Evolutionary conservation across 164 flowering plant genomes (phyloP).

Genomic region (Nymphaea thermarum): DNA sequence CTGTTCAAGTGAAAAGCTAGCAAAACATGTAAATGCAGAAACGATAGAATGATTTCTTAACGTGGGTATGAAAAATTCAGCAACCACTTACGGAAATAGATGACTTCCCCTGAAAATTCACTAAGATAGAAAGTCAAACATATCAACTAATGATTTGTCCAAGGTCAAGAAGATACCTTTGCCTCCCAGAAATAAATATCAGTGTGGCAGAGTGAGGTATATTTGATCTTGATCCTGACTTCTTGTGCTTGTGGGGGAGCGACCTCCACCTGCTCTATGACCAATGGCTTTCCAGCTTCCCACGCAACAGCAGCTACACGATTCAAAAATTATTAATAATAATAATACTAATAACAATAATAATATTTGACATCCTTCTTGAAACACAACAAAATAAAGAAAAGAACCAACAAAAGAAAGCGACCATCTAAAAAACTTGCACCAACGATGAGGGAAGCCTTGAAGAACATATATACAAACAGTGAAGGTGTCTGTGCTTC

Average conservation of each 20-base stretch:
- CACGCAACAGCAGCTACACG: slow-evolving; percentile 58
- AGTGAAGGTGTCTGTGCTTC: no score
- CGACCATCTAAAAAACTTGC: background rate
- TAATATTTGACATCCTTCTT: background rate
- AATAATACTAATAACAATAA: no score
- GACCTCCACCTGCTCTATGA: slow-evolving; percentile 61
- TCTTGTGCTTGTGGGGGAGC: slow-evolving; percentile 58
- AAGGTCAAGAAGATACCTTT: slow-evolving; percentile 18
- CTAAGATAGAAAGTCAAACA: no score
- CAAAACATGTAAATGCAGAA: no score
- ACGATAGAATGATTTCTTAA: no score
- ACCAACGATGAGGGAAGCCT: background rate
- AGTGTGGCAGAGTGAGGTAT: slow-evolving; percentile 51
- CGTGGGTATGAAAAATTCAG: no score
- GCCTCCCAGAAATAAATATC: slow-evolving; percentile 68
- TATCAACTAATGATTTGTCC: background rate
- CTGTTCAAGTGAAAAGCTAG: no score
- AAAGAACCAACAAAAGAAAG: background rate
- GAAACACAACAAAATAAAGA: no score
- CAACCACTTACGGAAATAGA: no score
- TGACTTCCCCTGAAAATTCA: no score
- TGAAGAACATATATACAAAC: background rate
- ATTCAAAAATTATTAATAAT: background rate
- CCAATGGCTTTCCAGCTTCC: slow-evolving; percentile 69
- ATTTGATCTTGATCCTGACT: slow-evolving; percentile 51